Evolutionary conservation across 805 yeast species (phyloP).

Genomic region (Saccharomycopsis vini): DNA sequence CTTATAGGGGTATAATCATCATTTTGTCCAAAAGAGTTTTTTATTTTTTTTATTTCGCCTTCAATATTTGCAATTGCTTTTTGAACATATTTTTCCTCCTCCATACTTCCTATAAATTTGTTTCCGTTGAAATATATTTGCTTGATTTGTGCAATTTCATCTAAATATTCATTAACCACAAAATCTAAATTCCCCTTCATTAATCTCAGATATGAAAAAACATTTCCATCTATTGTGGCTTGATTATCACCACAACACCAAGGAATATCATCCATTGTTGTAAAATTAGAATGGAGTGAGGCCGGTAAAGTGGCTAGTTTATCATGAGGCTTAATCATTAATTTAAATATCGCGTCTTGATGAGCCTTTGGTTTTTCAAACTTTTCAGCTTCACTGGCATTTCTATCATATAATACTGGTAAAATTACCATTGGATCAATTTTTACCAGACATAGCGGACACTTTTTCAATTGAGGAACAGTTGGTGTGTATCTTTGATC

Average conservation of each 20-base stretch:
- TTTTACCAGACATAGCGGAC: constrained; percentile 70
- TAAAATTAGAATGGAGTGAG: constrained; percentile 33
- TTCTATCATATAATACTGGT: constrained; percentile 46
- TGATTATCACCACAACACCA: constrained; percentile 29
- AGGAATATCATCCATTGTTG: constrained; percentile 43
- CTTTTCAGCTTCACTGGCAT: constrained; percentile 37
- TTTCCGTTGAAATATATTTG: constrained; percentile 25
- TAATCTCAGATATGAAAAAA: constrained; percentile 52
- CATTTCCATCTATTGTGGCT: constrained; percentile 22
- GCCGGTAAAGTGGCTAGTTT: constrained; percentile 42
- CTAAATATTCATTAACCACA: constrained; percentile 42
- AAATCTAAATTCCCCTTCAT: constrained; percentile 56
- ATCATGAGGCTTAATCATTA: constrained; percentile 49
- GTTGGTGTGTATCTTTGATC: no score
- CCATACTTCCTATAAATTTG: no score
- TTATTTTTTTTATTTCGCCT: constrained; percentile 20
- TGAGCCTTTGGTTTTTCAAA: constrained; percentile 51
- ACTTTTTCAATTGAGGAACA: constrained; percentile 58
- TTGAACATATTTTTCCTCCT: constrained; percentile 43
- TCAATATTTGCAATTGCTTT: constrained; percentile 34
- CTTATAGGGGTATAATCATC: not conserved
- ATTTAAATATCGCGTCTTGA: constrained; percentile 46
- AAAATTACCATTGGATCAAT: constrained; percentile 47
- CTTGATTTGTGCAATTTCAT: constrained; percentile 52
- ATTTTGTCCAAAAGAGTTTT: constrained; percentile 1